phyloP scores from a whole-genome alignment of 2,329 filamentous ascomycete species.

The Xylaria sp. region DNA sequence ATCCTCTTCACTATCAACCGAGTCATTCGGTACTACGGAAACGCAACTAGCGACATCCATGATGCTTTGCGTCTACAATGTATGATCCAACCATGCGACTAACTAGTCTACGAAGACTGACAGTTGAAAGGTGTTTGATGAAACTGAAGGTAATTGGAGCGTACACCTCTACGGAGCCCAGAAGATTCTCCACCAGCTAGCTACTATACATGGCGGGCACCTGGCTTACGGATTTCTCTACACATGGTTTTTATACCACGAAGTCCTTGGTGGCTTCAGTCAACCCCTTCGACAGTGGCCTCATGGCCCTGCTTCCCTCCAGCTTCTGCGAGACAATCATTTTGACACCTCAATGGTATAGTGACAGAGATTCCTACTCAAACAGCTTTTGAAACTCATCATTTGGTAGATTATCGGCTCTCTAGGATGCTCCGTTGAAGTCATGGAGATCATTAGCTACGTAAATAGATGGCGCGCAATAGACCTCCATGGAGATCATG shows the following conservation, averaged over 20 bases:
- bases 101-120: neutral
- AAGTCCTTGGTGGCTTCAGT: conserved; percentile 59
- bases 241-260: conserved; percentile 62
- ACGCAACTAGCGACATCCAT: conserved; percentile 60
- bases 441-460: conserved; percentile 57
- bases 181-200: conserved; percentile 50
- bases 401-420: conserved; percentile 58
- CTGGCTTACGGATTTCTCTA: conserved; percentile 55
- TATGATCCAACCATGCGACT: conserved; percentile 44
- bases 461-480: conserved; percentile 53
- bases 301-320: conserved; percentile 46
- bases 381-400: conserved; percentile 21
- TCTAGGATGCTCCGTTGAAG: conserved; percentile 59
- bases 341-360: conserved; percentile 51
- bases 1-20: conserved; percentile 52
- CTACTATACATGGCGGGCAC: conserved; percentile 44
- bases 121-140: conserved; percentile 58
- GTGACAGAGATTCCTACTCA: neutral
- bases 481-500: conserved; percentile 48
- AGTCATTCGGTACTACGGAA: conserved; percentile 49
- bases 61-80: conserved; percentile 64
- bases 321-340: conserved; percentile 46
- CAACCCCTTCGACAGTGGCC: conserved; percentile 49
- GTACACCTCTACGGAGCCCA: conserved; percentile 59
- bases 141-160: conserved; percentile 59